Base-by-base conservation (phyloP, 1,139 yeast genomes). In the Suhomyces panamericanus region DNA sequence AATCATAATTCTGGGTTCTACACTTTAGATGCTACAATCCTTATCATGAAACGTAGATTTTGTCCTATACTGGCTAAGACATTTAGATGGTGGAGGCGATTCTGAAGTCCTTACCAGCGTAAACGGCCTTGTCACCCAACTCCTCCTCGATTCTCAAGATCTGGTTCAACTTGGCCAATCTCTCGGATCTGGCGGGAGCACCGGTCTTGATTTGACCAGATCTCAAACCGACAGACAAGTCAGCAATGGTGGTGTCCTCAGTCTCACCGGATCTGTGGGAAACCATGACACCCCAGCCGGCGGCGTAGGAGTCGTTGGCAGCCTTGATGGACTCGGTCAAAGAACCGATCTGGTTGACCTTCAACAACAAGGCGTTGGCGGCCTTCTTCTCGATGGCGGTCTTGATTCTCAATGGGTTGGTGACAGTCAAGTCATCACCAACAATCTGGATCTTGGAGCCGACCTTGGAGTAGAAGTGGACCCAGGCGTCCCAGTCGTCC, bases 181-280 rank as follows among this genome's bases (percentile, higher is more conserved):
- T 90, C 81, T 91, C 98, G 58, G 96, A 88, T 82, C 98, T 89
- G 61, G 96, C 96, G 70, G 97, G 96, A 68, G 98, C 97, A 85
- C 98, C 98, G 62, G 96, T 87, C 90, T 91, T 91, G 75, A 91
- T 85, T 82, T 91, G 96, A 72, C 96, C 97, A 60, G 96, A 67
- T 83, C 97, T 87, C 72, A 91, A 81, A 79, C 97, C 98, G 63
- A 91, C 96, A 62, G 90, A 79, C 70, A 91, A 82, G 76, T 91
- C 97, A 67, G 98, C 97, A 75, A 91, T 90, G 80, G 87, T 85
- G 62, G 95, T 85, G 78, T 91, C 98, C 80, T 91, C 98, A 58
- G 97, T 90, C 83, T 91, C 98, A 79, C 98, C 98, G 60, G 96
- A 89, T 82, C 96, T 87, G 85, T 88, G 96, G 63, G 96, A 87